Evolutionary conservation across 1,139 yeast genomes (phyloP), one percentile per base, ranked within the genome.

Genomic region (Yamadazyma diospyri): DNA sequence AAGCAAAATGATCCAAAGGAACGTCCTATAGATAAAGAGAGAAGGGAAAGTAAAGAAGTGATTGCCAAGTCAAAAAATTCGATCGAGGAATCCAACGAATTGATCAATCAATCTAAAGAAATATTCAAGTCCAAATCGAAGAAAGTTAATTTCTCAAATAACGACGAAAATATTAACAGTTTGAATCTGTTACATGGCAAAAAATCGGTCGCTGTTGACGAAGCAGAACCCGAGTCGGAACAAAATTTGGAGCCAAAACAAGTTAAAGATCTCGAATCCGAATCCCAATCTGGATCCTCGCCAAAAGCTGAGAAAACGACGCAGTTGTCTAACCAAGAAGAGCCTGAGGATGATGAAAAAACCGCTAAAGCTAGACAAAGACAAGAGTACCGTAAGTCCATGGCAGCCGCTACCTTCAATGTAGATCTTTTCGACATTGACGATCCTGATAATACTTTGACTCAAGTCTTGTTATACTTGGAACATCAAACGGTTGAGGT

Each of bases 401-500:
- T 69, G 70, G 76, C 76, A 2, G 75, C 76, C 1, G 73, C 74
- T 6, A 65, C 72, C 0, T 82, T 81, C 59, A 81, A 81, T 54
- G 69, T 83, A 32, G 83, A 81, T 38, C 74, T 78, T 30, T 86
- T 85, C 58, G 87, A 85, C 58, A 80, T 84, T 38, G 83, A 57
- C 42, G 86, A 85, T 53, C 95, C 95, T 2, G 96, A 87, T 49
- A 85, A 84, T 53, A 84, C 96, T 0, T 72, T 89, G 40, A 78
- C 87, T 4, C 95, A 88, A 50, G 78, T 92, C 36, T 76, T 88
- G 47, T 72, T 81, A 29, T 92, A 87, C 55, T 69, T 92, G 50
- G 98, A 92, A 55, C 95, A 87, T 57, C 96, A 89, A 61, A 89
- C 97, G 0, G 92, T 85, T 21, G 85, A 84, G 48, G 97, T 92